Evolutionary conservation across 2,329 filamentous ascomycete genomes (phyloP).

Genomic region (Fusarium compactum): DNA sequence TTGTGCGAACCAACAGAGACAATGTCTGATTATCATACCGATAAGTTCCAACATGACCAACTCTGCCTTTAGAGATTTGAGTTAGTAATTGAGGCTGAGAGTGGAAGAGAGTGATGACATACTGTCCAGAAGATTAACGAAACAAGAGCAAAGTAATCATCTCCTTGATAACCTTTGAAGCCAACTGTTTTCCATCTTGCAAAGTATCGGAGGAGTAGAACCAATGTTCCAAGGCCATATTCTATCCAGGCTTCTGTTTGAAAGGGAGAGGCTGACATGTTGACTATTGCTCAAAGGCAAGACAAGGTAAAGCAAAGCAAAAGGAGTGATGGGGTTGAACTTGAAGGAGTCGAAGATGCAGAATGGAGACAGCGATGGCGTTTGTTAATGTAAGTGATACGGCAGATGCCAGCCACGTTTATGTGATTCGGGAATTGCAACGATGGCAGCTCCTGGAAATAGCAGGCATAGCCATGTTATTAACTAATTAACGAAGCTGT

Average conservation of each 20-base stretch:
- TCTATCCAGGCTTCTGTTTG: conserved; percentile 59
- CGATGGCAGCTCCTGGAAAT: not conserved
- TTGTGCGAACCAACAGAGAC: conserved; percentile 1
- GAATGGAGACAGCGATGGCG: not conserved
- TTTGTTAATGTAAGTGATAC: not conserved
- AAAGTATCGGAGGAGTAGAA: conserved; percentile 56
- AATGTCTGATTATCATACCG: conserved; percentile 37
- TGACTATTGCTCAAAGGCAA: not conserved
- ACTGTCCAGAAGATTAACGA: conserved; percentile 56
- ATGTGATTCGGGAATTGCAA: conserved; percentile 1
- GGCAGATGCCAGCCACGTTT: conserved; percentile 1
- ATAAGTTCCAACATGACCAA: conserved; percentile 52
- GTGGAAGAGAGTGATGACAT: conserved; percentile 10
- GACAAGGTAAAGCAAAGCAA: not conserved
- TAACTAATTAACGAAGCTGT: not conserved
- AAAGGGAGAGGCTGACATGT: conserved; percentile 54
- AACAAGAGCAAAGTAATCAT: conserved; percentile 57
- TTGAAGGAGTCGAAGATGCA: not conserved
- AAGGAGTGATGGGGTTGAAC: not conserved
- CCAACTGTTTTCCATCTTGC: conserved; percentile 56
- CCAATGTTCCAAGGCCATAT: conserved; percentile 54
- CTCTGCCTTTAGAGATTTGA: conserved; percentile 37
- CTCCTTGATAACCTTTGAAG: conserved; percentile 56
- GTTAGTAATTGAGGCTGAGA: not conserved
- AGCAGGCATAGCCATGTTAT: conserved; percentile 1